These are phyloP conservation scores for Malassezia psittaci DNA, from an alignment of 1,284 basidiomycete genomes.

Conservation along the genomic window DNA sequence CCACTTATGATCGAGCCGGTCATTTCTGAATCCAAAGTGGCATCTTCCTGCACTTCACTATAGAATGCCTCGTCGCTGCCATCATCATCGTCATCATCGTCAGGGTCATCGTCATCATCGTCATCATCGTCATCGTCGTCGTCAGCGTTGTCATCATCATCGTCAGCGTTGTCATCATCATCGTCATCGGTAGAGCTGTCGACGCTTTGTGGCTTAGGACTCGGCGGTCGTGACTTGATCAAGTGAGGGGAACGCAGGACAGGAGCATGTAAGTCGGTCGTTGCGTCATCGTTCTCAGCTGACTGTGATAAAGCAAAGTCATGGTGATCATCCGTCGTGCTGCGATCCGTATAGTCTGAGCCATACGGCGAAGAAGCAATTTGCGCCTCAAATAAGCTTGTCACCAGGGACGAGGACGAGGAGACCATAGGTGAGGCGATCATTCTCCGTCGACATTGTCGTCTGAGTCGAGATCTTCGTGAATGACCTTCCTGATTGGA, in stretches of 20 bases:
- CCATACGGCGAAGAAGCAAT: background rate
- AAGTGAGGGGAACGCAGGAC: conserved; percentile 1
- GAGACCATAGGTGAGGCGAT: background rate
- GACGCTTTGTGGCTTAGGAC: background rate
- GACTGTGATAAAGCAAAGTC: background rate
- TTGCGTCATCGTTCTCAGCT: background rate
- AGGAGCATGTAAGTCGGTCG: background rate
- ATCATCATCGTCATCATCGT: background rate
- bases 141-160: background rate
- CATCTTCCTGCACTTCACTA: no score
- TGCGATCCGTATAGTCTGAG: background rate
- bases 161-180: background rate
- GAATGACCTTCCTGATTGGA: background rate
- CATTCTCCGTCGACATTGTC: background rate
- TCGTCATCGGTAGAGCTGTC: background rate
- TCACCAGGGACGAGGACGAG: background rate
- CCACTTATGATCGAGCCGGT: no score
- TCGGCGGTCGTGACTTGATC: background rate
- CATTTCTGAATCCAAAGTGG: no score
- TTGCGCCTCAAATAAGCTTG: background rate
- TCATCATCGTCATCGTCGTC: conserved; percentile 2
- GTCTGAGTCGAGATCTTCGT: no score
- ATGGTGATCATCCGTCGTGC: background rate
- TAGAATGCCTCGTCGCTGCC: background rate
- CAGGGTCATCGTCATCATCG: no score